Conservation (phyloP, 257 asterid genomes). For the Capsicum pubescens region DNA sequence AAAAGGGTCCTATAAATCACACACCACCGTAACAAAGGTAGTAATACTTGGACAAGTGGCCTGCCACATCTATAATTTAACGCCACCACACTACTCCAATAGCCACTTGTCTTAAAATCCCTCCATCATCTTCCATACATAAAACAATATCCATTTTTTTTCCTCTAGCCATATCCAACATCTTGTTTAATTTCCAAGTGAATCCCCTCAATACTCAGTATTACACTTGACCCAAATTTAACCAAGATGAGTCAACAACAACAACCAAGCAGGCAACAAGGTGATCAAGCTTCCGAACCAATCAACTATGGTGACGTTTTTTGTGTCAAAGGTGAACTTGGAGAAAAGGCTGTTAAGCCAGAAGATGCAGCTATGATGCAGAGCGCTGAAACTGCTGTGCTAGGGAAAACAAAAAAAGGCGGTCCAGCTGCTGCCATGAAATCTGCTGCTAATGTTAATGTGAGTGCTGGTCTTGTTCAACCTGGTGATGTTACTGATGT, state of each 20-base stretch:
- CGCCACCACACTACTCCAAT: neutral
- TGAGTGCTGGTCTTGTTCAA: slow-evolving; percentile 56
- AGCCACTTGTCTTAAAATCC: slow-evolving; percentile 6
- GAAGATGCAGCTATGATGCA: slow-evolving; percentile 79
- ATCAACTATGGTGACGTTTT: slow-evolving; percentile 67
- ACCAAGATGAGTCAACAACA: slow-evolving; percentile 61
- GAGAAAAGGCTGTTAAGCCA: slow-evolving; percentile 58
- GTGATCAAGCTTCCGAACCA: slow-evolving; percentile 40
- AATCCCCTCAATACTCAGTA: neutral
- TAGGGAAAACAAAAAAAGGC: slow-evolving; percentile 59
- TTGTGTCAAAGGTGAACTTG: slow-evolving; percentile 58
- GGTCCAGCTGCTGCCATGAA: slow-evolving; percentile 72
- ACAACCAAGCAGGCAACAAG: slow-evolving; percentile 47
- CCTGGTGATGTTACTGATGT: slow-evolving; percentile 49
- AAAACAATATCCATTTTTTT: neutral
- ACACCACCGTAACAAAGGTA: no score
- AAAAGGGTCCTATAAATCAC: neutral
- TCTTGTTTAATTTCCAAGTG: neutral
- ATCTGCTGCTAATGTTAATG: slow-evolving; percentile 61
- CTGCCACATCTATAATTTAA: neutral
- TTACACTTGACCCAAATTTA: neutral
- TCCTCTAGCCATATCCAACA: neutral
- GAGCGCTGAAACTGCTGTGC: slow-evolving; percentile 54
- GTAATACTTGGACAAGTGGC: neutral
- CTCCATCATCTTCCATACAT: neutral